Percentiles rank a stretch among this genome's conserved stretches.
phyloP scores from a whole-genome alignment of 345 rosid genomes.

The Stellera chamaejasme region DNA sequence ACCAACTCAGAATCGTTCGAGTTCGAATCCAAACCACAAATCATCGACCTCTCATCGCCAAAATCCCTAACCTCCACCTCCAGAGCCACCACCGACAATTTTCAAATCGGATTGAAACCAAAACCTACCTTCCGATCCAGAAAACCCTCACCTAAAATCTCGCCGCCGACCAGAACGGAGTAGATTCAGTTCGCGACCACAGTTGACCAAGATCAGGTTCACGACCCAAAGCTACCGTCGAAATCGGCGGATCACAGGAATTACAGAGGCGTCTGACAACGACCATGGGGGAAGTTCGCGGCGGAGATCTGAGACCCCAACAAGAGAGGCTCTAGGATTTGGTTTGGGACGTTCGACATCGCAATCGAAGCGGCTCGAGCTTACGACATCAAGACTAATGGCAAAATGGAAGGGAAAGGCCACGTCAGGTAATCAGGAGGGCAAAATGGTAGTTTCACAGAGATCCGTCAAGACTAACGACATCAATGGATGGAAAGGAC shows the following conservation, averaged over 20 bases:
- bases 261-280: slow-evolving; percentile 83
- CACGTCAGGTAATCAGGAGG: too few relatives aligned
- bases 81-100: not conserved
- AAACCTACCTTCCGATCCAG: slow-evolving; percentile 18
- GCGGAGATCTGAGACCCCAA: slow-evolving; percentile 94
- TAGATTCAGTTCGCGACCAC: slow-evolving; percentile 34
- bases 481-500: too few relatives aligned
- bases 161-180: slow-evolving; percentile 37
- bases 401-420: too few relatives aligned
- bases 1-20: slow-evolving; percentile 17
- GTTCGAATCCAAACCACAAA: slow-evolving; percentile 35
- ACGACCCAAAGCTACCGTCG: slow-evolving; percentile 11
- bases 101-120: slow-evolving; percentile 21
- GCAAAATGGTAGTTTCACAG: too few relatives aligned
- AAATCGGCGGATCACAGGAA: slow-evolving; percentile 29
- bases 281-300: slow-evolving; percentile 97
- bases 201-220: slow-evolving; percentile 4
- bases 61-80: slow-evolving; percentile 9
- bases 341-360: slow-evolving; percentile 84
- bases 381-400: too few relatives aligned
- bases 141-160: slow-evolving; percentile 44
- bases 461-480: too few relatives aligned
- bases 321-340: slow-evolving; percentile 58
- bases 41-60: slow-evolving; percentile 26
- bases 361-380: slow-evolving; percentile 79